Base-by-base conservation (phyloP, 371 early-diverging fungal species). In the Apophysomyces trapeziformis region DNA sequence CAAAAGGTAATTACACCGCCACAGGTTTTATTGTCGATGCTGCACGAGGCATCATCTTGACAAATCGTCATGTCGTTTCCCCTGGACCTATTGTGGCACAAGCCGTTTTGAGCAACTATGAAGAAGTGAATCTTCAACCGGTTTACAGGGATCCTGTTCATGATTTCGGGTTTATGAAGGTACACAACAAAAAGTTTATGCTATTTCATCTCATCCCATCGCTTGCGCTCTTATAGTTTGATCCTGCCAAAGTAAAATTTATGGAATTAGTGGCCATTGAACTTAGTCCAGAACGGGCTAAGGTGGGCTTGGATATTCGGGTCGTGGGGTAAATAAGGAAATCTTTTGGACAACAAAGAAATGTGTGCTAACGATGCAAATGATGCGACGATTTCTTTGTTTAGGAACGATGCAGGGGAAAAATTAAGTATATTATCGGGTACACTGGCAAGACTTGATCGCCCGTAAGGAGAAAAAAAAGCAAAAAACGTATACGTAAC, bases 11-110 rank as follows among this genome's bases (percentile, higher is more conserved):
- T 21, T 88, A 83, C 64, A 87, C 87, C 14, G 96, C 97, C 6
- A 91, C 96, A 0, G 97, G 97, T 2, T 96, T 96, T 72, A 87
- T 97, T 2, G 96, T 97, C 6, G 96, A 97, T 69, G 91, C 89
- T 8, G 61, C 85, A 64, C 80, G 75, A 4, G 97, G 95, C 8
- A 77, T 96, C 43, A 89, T 96, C 57, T 78, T 96, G 32, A 89
- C 96, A 14, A 96, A 96, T 77, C 85, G 96, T 4, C 96, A 96
- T 65, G 94, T 96, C 12, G 92, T 92, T 21, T 90, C 93, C 46
- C 86, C 93, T 0, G 96, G 92, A 0, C 97, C 96, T 5, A 89
- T 93, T 61, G 89, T 93, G 21, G 94, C 92, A 0, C 90, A 87
- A 68, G 90, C 92, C 3, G 79, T 95, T 18, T 88, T 90, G 57